Evolutionary conservation across 768 basidiomycete species (phyloP).

Genomic region (Lyophyllum atratum): DNA sequence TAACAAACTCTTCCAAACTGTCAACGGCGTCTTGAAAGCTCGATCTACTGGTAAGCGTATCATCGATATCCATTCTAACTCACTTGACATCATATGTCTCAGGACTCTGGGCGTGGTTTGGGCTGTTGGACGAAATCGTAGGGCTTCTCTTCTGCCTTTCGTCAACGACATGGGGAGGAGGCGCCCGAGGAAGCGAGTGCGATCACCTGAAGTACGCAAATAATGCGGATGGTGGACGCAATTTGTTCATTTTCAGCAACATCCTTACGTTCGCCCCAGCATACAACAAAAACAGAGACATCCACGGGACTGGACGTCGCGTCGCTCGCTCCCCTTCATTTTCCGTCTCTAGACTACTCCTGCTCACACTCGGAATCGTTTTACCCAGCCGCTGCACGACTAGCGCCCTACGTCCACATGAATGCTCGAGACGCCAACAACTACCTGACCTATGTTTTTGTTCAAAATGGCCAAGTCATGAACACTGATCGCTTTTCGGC

Average conservation of each 20-base stretch:
- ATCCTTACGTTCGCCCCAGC: background rate
- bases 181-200: background rate
- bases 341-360: background rate
- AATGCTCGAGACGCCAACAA: background rate
- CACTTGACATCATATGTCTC: background rate
- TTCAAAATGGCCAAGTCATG: background rate
- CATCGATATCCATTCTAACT: background rate
- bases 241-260: slow-evolving; percentile 3
- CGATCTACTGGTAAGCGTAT: background rate
- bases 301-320: background rate
- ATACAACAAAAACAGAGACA: background rate
- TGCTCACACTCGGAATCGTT: background rate
- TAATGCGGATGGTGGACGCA: background rate
- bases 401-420: background rate
- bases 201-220: slow-evolving; percentile 3
- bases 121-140: background rate
- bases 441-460: slow-evolving; percentile 4
- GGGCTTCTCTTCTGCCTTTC: background rate
- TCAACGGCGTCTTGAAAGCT: background rate
- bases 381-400: slow-evolving; percentile 1
- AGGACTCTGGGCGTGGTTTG: slow-evolving; percentile 4
- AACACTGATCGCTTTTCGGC: background rate
- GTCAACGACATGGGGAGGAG: slow-evolving; percentile 5
- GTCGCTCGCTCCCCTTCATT: background rate
- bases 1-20: background rate